phyloP scores from a whole-genome alignment of 768 basidiomycete genomes.

The Termitomyces sp. region DNA sequence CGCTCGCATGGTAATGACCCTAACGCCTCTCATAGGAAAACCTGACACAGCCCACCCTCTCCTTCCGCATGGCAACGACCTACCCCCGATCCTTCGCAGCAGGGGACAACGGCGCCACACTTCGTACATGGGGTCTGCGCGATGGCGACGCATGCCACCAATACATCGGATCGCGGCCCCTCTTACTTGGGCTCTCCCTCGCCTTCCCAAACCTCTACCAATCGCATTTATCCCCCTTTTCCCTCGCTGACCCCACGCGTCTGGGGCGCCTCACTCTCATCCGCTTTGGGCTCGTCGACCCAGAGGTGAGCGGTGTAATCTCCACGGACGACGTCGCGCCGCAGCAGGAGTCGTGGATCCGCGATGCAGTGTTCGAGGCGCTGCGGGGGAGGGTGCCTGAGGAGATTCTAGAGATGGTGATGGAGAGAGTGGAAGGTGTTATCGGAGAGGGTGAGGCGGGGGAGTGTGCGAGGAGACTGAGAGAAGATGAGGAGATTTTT shows the following conservation, averaged over 20 bases:
- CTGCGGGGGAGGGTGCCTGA: constrained; percentile 32
- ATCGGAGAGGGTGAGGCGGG: constrained; percentile 36
- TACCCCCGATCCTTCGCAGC: constrained; percentile 39
- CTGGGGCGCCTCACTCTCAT: constrained; percentile 42
- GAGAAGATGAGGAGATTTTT: constrained; percentile 32
- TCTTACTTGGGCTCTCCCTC: constrained; percentile 34
- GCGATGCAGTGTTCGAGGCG: constrained; percentile 30
- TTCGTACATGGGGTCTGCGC: constrained; percentile 47
- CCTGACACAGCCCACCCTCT: constrained; percentile 28
- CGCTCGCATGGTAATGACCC: background rate
- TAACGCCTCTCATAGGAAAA: constrained; percentile 34
- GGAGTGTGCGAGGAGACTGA: constrained; percentile 25
- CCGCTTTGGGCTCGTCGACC: constrained; percentile 47
- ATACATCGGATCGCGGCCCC: constrained; percentile 36
- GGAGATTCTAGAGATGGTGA: constrained; percentile 41
- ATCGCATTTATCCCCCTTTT: constrained; percentile 35
- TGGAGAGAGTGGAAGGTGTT: constrained; percentile 34
- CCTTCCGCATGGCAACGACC: constrained; percentile 51
- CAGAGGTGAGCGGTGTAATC: constrained; percentile 37
- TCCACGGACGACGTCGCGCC: constrained; percentile 44
- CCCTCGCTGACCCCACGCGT: constrained; percentile 34
- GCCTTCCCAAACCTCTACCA: constrained; percentile 61
- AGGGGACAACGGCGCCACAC: constrained; percentile 43
- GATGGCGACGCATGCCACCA: constrained; percentile 47
- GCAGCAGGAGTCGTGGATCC: constrained; percentile 47